Evolutionary conservation across 2,329 filamentous ascomycete genomes (phyloP), one percentile per base, ranked within the genome.

Genomic region (Periconia sp.): DNA sequence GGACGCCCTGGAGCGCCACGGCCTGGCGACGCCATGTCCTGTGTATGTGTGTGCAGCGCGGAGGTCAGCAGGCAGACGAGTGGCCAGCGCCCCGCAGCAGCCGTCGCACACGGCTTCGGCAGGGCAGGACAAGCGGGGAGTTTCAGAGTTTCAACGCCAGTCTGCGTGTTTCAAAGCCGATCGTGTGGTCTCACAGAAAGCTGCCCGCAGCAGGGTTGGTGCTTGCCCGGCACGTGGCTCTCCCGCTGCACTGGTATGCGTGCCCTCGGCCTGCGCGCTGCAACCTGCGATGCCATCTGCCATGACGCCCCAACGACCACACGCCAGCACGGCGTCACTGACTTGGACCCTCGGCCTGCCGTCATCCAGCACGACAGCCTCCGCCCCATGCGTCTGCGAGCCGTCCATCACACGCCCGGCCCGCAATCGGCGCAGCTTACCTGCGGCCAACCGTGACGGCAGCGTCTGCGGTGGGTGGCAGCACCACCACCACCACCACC

Each of bases 191-290:
- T 53, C 40, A 53, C 44, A 34, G 22, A 40, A 42, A 10, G 36
- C 29, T 32, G 35, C 21, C 30, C 25, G 21, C n/a, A 21, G 45
- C 54, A 57, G 44, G 52, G 49, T 42, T 50, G 17, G 43, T 39
- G 36, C 54, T 47, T 49, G 47, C 36, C 18, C 17, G 11, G 48
- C 56, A 59, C 56, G 56, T 59, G 56, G 41, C 22, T 29, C 43
- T 35, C 41, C 48, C 46, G 23, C 18, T 17, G 24, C 30, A 42
- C 33, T 44, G 46, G 46, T 43, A 36, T 12, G n/a, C 12, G 9
- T n/a, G n/a, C n/a, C n/a, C n/a, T n/a, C n/a, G n/a, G n/a, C n/a
- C n/a, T n/a, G n/a, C n/a, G n/a, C n/a, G n/a, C n/a, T n/a, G n/a
- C n/a, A n/a, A n/a, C n/a, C n/a, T n/a, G n/a, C n/a, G n/a, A n/a